Percentiles rank a stretch among this genome's conserved stretches.
Conservation (phyloP, 2,329 filamentous ascomycete genomes). For the Hymenotorrendiella dingleyae region DNA sequence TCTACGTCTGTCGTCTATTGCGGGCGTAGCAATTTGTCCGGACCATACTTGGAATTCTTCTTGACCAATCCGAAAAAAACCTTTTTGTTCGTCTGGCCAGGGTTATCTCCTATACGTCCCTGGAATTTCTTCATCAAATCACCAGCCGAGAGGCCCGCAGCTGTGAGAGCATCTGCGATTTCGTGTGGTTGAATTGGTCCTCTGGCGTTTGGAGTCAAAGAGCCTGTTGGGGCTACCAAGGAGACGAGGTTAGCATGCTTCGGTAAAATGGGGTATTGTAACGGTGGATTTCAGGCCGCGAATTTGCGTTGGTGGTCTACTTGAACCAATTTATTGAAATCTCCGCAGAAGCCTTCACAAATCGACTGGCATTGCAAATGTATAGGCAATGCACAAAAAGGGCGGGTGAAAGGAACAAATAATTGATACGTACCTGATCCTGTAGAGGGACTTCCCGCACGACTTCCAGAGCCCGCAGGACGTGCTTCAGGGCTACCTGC, state of each 20-base stretch:
- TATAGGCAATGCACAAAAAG: neutral
- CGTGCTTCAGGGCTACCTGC: constrained; percentile 49
- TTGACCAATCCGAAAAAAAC: constrained; percentile 57
- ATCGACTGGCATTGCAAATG: too few relatives aligned
- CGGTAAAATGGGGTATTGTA: too few relatives aligned
- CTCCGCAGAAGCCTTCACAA: too few relatives aligned
- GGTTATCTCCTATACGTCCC: constrained; percentile 44
- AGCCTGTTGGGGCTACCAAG: constrained; percentile 2
- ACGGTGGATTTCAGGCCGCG: too few relatives aligned
- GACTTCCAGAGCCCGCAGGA: constrained; percentile 22
- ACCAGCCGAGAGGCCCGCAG: constrained; percentile 47
- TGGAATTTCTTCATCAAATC: constrained; percentile 50
- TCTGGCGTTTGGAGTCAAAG: constrained; percentile 9
- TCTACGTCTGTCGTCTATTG: too few relatives aligned
- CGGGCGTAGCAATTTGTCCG: constrained; percentile 45
- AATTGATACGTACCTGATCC: constrained; percentile 13
- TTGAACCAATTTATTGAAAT: too few relatives aligned
- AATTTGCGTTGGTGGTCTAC: too few relatives aligned
- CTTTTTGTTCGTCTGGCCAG: constrained; percentile 44
- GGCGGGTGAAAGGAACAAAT: neutral
- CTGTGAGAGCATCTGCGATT: constrained; percentile 48
- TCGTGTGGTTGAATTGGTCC: constrained; percentile 44
- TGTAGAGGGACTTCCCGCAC: constrained; percentile 27
- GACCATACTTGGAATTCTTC: constrained; percentile 45
- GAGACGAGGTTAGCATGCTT: too few relatives aligned